A percentile compares a stretch with the other conserved stretches of the same genome.
Evolutionary conservation across 345 rosid species (phyloP).

Genomic region (Reutealis trisperma): DNA sequence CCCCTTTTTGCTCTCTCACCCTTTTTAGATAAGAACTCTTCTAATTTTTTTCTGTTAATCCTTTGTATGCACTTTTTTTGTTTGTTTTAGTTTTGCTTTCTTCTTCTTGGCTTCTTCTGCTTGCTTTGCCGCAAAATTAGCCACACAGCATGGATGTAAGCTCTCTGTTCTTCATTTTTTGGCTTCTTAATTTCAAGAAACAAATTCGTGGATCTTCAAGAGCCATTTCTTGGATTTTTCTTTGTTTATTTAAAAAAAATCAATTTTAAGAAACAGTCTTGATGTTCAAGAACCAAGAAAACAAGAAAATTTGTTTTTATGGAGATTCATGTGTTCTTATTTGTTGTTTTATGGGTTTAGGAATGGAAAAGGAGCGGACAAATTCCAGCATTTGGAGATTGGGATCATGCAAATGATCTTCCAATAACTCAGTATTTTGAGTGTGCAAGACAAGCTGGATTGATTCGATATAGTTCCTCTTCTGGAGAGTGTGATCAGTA

Average conservation of each 20-base stretch:
- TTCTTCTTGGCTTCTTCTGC: not conserved
- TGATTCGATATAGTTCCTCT: slow-evolving; percentile 55
- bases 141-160: slow-evolving; percentile 28
- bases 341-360: slow-evolving; percentile 1
- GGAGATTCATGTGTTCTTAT: not conserved
- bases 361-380: slow-evolving; percentile 70
- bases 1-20: slow-evolving; percentile 8
- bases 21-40: slow-evolving; percentile 4
- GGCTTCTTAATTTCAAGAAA: too few species aligned
- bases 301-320: not conserved
- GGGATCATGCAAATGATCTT: slow-evolving; percentile 79
- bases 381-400: slow-evolving; percentile 86
- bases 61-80: not conserved
- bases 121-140: not conserved
- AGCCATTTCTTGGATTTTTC: not conserved
- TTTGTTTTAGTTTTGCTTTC: too few species aligned
- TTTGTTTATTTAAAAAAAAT: not conserved
- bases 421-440: slow-evolving; percentile 97
- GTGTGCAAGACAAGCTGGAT: slow-evolving; percentile 86
- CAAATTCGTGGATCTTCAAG: too few species aligned
- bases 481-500: slow-evolving; percentile 61
- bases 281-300: not conserved
- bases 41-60: not conserved
- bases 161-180: not conserved
- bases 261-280: not conserved